phyloP scores from a whole-genome alignment of 192 early-diverging fungal genomes.

The Haplosporangium gracile region DNA sequence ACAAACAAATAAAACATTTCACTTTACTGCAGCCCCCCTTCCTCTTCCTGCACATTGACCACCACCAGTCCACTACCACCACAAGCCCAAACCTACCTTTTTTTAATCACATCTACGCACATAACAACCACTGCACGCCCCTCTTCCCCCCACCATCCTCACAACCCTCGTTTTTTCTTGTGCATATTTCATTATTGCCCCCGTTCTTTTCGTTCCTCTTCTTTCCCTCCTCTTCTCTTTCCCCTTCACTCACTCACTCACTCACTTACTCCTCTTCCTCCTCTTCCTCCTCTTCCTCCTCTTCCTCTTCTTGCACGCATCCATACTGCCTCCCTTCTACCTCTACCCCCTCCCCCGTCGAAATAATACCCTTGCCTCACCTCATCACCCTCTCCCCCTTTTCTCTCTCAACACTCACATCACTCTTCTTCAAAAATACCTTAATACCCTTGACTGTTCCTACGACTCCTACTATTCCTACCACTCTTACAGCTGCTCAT shows the following conservation, averaged over 20 bases:
- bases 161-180: too few species aligned
- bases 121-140: not conserved
- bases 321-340: not conserved
- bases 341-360: not conserved
- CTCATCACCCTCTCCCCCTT: not conserved
- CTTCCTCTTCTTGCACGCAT: not conserved
- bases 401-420: not conserved
- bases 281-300: not conserved
- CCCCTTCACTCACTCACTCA: not conserved
- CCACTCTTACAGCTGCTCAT: not conserved
- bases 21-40: too few species aligned
- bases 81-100: too few species aligned
- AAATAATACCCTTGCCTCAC: not conserved
- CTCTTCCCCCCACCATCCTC: not conserved
- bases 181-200: not conserved
- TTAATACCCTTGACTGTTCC: not conserved
- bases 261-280: not conserved
- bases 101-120: not conserved
- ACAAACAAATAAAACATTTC: too few species aligned
- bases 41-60: too few species aligned
- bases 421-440: not conserved
- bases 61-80: too few species aligned
- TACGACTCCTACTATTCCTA: too few species aligned
- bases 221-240: not conserved
- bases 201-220: not conserved